Evolutionary conservation across 352 stramenopile species (phyloP).

Genomic region (Globisporangium rhizosaccharum): DNA sequence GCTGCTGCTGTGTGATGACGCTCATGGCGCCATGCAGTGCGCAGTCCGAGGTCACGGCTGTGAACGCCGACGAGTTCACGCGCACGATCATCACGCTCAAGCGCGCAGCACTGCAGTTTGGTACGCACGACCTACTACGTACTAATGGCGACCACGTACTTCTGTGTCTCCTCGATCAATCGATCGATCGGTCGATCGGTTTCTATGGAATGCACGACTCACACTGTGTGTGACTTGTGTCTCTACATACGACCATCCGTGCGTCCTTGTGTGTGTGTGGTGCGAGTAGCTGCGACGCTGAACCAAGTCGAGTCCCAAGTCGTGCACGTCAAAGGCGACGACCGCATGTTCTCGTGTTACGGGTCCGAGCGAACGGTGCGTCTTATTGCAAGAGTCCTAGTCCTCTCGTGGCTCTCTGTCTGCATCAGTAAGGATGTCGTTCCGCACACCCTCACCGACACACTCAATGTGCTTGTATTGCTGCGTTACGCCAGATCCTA

Average conservation of each 20-base stretch:
- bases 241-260: background rate
- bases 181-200: background rate
- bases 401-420: background rate
- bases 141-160: too few relatives aligned
- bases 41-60: constrained; percentile 54
- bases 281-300: constrained; percentile 50
- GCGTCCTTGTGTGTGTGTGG: background rate
- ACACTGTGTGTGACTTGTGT: background rate
- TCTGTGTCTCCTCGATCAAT: background rate
- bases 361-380: constrained; percentile 63
- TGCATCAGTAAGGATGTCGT: background rate
- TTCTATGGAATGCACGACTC: background rate
- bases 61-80: constrained; percentile 75
- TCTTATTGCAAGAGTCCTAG: background rate
- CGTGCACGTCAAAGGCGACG: constrained; percentile 76
- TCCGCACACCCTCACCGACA: background rate
- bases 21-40: constrained; percentile 25
- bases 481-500: constrained; percentile 41
- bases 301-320: constrained; percentile 82
- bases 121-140: constrained; percentile 19
- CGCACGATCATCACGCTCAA: constrained; percentile 78
- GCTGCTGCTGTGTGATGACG: background rate
- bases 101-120: constrained; percentile 73
- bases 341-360: constrained; percentile 86
- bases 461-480: background rate